Base-by-base conservation (phyloP, 257 asterid species). In the Capsicum baccatum region DNA sequence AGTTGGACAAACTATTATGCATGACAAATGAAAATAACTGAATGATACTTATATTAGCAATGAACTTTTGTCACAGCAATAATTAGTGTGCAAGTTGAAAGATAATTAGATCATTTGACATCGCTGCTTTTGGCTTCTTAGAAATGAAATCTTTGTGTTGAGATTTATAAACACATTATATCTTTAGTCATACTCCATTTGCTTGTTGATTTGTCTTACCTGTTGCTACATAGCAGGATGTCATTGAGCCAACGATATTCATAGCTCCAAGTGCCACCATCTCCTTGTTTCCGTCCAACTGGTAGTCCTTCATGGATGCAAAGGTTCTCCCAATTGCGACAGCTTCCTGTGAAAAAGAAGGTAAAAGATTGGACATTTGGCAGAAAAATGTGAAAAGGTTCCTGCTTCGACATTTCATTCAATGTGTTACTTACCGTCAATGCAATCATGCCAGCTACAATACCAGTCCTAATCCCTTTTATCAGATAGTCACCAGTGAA, bases 211-310 rank as follows among this genome's bases (percentile, higher is more conserved):
- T 8, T 4, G 11, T 58, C 42, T 19, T 87, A 95, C 99, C 99
- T 84, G 99, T 96, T 14, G 99, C 92, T 6, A 96, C 96, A 71
- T 96, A 96, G 87, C 99, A 96, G 55, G 99, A 96, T 6, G 98
- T 94, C 97, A 96, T 89, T 2, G 99, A 96, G 48, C 99, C 99
- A 21, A 93, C 92, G 44, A 96, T 87, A 79, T 96, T 96, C 99
- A 96, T 96, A 12, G 97, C 81, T 88, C 99, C 99, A 16, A 96
- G 94, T 54, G 98, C 99, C 79, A 96, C 92, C 99, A 96, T 94
- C 90, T 94, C 99, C 84, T 89, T 93, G 93, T 94, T 96, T 81
- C 98, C 99, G 52, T 96, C 99, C 54, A 96, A 82, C 62, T 93
- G 97, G 86, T 96, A 96, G 89, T 96, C 99, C 84, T 96, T 96